Conservation (phyloP, 2,329 filamentous ascomycete species). For the Aspergillus sp. region DNA sequence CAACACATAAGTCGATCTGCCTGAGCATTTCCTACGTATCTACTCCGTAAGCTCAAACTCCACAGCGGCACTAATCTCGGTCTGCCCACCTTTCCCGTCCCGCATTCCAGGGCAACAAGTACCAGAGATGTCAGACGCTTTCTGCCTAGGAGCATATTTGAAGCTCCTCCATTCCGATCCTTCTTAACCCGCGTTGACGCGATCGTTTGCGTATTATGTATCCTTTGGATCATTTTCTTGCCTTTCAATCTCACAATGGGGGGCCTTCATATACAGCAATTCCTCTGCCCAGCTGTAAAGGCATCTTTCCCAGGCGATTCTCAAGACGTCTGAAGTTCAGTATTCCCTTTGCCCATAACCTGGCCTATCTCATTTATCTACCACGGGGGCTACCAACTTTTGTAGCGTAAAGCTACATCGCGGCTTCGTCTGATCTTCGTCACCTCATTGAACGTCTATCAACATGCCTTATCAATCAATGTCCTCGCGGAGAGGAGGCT, state of each 20-base stretch:
- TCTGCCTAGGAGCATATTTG: conserved; percentile 14
- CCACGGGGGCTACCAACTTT: conserved; percentile 9
- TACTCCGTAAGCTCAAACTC: neutral
- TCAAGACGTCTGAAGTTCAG: too few relatives aligned
- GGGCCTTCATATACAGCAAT: conserved; percentile 12
- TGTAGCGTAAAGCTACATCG: conserved; percentile 7
- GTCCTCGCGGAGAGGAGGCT: conserved; percentile 31
- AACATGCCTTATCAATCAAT: conserved; percentile 20
- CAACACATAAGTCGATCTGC: neutral
- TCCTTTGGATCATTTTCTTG: conserved; percentile 13
- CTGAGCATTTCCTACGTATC: neutral
- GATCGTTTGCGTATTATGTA: conserved; percentile 16
- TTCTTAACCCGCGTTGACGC: conserved; percentile 27
- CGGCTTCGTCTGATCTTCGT: neutral
- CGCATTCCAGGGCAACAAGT: conserved; percentile 11
- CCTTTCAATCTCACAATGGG: neutral
- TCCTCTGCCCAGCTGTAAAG: neutral
- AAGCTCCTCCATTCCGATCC: conserved; percentile 27
- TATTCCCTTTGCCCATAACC: too few relatives aligned
- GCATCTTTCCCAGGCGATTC: too few relatives aligned
- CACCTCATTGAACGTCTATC: neutral
- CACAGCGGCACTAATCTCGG: neutral
- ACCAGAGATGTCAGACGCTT: conserved; percentile 5
- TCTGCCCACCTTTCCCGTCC: neutral
- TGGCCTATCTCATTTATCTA: neutral